A percentile compares a stretch with the other conserved stretches of the same genome.
Evolutionary conservation across 805 yeast genomes (phyloP).

Genomic region (Metschnikowia aberdeeniae): DNA sequence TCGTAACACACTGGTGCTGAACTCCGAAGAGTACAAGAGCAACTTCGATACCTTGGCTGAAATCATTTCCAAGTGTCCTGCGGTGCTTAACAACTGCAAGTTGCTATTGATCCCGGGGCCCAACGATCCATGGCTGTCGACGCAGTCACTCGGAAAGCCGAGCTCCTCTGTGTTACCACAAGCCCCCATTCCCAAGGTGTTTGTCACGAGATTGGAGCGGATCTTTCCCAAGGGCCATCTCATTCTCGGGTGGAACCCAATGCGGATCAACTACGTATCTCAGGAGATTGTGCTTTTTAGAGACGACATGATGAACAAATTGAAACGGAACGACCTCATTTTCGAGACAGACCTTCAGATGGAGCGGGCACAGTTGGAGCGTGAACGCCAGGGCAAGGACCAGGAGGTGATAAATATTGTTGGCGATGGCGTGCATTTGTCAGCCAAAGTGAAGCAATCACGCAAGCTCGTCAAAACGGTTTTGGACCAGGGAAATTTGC

Average conservation of each 20-base stretch:
- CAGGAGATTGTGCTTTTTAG: conserved; percentile 77
- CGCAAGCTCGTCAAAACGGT: conserved; percentile 74
- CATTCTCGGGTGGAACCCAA: conserved; percentile 66
- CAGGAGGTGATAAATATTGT: conserved; percentile 19
- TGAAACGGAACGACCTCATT: conserved; percentile 64
- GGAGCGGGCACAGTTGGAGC: conserved; percentile 22
- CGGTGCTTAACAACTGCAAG: conserved; percentile 48
- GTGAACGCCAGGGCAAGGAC: conserved; percentile 20
- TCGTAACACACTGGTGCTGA: conserved; percentile 44
- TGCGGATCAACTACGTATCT: conserved; percentile 69
- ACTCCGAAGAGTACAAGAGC: conserved; percentile 55
- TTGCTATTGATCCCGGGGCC: conserved; percentile 81
- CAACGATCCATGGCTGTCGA: conserved; percentile 90
- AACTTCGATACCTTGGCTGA: conserved; percentile 72
- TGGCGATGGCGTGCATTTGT: conserved; percentile 22
- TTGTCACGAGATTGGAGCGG: conserved; percentile 63
- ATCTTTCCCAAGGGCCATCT: conserved; percentile 25
- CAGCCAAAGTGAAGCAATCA: conserved; percentile 53
- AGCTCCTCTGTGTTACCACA: conserved; percentile 52
- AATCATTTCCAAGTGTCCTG: conserved; percentile 56
- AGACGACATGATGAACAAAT: conserved; percentile 67
- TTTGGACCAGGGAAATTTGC: conserved; percentile 80
- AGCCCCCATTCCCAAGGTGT: conserved; percentile 62
- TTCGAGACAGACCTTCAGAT: conserved; percentile 42
- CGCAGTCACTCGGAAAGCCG: conserved; percentile 54